Evolutionary conservation across 1,284 basidiomycete genomes (phyloP), one percentile per base, ranked within the genome.

Genomic region (Cutaneotrichosporon spelunceum): DNA sequence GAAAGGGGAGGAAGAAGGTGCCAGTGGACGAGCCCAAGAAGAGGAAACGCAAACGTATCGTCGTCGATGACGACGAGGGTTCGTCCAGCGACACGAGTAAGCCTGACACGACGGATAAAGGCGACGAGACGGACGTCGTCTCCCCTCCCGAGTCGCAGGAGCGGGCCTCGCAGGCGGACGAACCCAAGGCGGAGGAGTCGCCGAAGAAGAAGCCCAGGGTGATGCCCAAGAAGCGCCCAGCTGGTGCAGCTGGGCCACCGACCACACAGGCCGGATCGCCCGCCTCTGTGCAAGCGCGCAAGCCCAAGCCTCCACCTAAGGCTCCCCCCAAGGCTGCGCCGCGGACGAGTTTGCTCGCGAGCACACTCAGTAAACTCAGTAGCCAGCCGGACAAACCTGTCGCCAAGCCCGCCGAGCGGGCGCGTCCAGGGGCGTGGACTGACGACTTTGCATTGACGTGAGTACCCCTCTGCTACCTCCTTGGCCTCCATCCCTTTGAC

Each of bases 391-490:
- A 59, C 23, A 53, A 55, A 34, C 26, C 42, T 5, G 16, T 24
- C 11, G 23, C 24, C 52, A 53, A 57, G 42, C 26, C 47, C 27
- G 52, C 26, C 14, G 63, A 64, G 34, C 60, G 63, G 19, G 57
- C 60, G 47, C 59, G 64, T 9, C 55, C 55, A 0, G 65, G 65
- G 16, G 60, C 54, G 10, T 66, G 65, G 65, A 53, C 52, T 19
- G 62, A 66, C 24, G 65, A 66, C 47, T 60, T 64, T 30, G 55
- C 57, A 21, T n/a, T 66, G 13, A 64, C 65, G 64, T 65, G 33
- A 33, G 64, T 60, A 4, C 9, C 14, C 23, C 14, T 16, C 44
- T 23, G 30, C 30, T 10, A 5, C 30, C 6, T 33, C 30, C 8
- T 33, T 33, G 13, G 30, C 30, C 13, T 33, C 1, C 2, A 2